A percentile compares a stretch with the other conserved stretches of the same genome.
Conservation (phyloP, 805 yeast genomes). For the Pichia membranifaciens region DNA sequence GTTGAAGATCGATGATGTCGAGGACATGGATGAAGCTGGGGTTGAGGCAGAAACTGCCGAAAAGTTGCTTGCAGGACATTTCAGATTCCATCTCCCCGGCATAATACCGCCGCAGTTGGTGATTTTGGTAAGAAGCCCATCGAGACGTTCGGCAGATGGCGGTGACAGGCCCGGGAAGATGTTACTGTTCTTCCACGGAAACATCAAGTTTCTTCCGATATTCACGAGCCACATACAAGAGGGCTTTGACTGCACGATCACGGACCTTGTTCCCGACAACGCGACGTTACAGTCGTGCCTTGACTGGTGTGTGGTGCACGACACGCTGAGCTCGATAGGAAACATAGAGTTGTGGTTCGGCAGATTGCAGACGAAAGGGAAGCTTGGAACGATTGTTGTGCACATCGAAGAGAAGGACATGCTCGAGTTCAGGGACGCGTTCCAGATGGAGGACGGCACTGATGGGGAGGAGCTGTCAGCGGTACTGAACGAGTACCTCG, state of each 20-base stretch:
- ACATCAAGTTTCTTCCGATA: conserved; percentile 20
- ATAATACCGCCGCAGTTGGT: conserved; percentile 26
- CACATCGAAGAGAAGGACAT: conserved; percentile 23
- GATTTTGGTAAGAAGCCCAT: conserved; percentile 21
- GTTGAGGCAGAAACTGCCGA: background rate
- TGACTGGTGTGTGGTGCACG: conserved; percentile 10
- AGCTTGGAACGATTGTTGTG: conserved; percentile 24
- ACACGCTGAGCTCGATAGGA: conserved; percentile 2
- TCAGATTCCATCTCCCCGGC: conserved; percentile 26
- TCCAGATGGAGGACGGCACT: background rate
- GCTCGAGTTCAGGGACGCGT: conserved; percentile 11
- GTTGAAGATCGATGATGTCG: conserved; percentile 19
- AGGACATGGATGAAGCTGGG: conserved; percentile 6
- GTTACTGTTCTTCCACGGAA: conserved; percentile 13
- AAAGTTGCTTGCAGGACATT: conserved; percentile 23
- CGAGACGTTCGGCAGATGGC: too few relatives aligned
- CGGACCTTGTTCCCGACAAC: conserved; percentile 13
- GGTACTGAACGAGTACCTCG: conserved; percentile 20
- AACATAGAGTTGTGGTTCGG: conserved; percentile 19
- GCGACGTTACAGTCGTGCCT: conserved; percentile 3
- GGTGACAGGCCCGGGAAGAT: background rate
- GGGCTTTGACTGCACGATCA: conserved; percentile 21
- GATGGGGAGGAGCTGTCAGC: conserved; percentile 13
- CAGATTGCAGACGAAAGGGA: conserved; percentile 16
- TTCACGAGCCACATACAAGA: conserved; percentile 21